These are phyloP conservation scores for Diaporthe ampelina DNA, from an alignment of 2,329 filamentous ascomycete genomes.

Conservation along the genomic window DNA sequence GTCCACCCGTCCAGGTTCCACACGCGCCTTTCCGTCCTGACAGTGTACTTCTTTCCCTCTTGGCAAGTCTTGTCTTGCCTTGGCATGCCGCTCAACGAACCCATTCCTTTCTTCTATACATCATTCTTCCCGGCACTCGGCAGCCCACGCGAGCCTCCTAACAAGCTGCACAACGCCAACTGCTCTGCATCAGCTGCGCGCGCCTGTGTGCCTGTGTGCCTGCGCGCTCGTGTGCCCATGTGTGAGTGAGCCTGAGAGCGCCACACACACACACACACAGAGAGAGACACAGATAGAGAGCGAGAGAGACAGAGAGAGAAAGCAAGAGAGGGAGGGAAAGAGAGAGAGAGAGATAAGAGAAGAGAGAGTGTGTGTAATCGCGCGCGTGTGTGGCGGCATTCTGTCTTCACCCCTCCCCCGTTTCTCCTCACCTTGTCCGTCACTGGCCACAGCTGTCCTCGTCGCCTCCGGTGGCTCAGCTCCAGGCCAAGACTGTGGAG, in stretches of 20 bases:
- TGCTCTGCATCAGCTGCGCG: conserved; percentile 22
- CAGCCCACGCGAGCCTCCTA: conserved; percentile 31
- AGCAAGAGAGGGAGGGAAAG: too few relatives aligned
- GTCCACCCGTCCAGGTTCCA: conserved; percentile 26
- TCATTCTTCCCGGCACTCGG: conserved; percentile 33
- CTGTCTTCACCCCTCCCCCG: conserved; percentile 22
- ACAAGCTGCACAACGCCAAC: conserved; percentile 13
- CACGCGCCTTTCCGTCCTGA: conserved; percentile 35
- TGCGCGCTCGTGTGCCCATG: not conserved
- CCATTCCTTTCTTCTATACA: conserved; percentile 43
- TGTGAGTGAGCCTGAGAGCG: not conserved
- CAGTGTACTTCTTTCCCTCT: conserved; percentile 38
- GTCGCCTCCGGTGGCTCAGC: conserved; percentile 33
- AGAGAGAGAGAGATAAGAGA: too few relatives aligned
- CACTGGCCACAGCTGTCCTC: conserved; percentile 3
- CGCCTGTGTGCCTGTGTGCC: not conserved
- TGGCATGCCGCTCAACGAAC: conserved; percentile 45
- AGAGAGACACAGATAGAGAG: too few relatives aligned
- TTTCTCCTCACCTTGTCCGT: conserved; percentile 20
- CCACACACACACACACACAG: too few relatives aligned
- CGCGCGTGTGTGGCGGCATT: conserved; percentile 14
- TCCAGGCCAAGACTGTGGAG: conserved; percentile 31
- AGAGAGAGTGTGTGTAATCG: conserved; percentile 13
- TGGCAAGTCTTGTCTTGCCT: conserved; percentile 47
- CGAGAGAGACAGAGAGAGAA: too few relatives aligned